A percentile compares a stretch with the other conserved stretches of the same genome.
Evolutionary conservation across 1,284 basidiomycete species (phyloP).

Genomic region (Ceratobasidium sp.): DNA sequence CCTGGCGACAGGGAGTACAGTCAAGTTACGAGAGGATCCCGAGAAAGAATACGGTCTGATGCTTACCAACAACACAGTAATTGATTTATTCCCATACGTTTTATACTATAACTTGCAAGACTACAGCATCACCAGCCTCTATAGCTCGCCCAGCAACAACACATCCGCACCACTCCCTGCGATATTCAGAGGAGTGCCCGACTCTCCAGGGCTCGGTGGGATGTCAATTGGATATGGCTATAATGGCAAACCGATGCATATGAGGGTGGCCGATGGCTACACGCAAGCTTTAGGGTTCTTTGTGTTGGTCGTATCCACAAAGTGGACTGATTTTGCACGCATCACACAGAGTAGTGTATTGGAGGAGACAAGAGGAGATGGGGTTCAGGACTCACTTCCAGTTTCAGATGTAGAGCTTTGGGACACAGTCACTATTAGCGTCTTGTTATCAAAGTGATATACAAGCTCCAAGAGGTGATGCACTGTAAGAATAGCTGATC

Average conservation of each 20-base stretch:
- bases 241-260: neutral
- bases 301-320: neutral
- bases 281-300: neutral
- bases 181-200: neutral
- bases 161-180: no score
- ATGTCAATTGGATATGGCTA: neutral
- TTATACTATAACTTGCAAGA: constrained; percentile 26
- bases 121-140: constrained; percentile 22
- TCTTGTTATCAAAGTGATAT: no score
- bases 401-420: no score
- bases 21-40: constrained; percentile 1
- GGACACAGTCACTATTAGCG: no score
- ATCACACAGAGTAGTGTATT: neutral
- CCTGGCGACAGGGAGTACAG: constrained; percentile 5
- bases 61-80: constrained; percentile 2
- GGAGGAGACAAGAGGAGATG: no score
- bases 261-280: neutral
- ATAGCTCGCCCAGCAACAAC: constrained; percentile 7
- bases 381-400: no score
- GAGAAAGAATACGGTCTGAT: constrained; percentile 8
- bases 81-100: constrained; percentile 9
- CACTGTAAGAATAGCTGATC: no score
- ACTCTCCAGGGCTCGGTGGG: neutral
- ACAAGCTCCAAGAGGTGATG: no score
- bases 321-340: neutral